A percentile compares a stretch with the other conserved stretches of the same genome.
phyloP scores from a whole-genome alignment of 495 filamentous ascomycete genomes.

The Cercophora samala region DNA sequence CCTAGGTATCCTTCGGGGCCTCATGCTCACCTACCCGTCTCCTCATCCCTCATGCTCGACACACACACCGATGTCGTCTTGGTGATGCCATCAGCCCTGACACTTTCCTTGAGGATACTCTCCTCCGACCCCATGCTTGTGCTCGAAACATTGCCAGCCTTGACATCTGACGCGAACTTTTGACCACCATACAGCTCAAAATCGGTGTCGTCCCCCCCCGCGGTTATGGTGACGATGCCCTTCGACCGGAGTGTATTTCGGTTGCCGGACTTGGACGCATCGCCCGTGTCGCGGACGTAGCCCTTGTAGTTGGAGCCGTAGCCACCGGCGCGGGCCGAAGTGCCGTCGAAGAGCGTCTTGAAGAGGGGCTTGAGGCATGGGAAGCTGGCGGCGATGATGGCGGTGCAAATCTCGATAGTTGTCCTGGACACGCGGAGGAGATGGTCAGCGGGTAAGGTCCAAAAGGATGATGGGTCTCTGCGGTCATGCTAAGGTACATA shows the following conservation, averaged over 20 bases:
- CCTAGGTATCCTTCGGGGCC: too few species aligned
- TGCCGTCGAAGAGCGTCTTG: constrained; percentile 19
- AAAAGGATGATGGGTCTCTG: too few species aligned
- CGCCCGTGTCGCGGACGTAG: constrained; percentile 10
- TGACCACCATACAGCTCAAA: constrained; percentile 16
- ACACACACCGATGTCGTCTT: not conserved
- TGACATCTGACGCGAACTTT: constrained; percentile 11
- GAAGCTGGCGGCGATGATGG: constrained; percentile 23
- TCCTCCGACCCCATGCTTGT: constrained; percentile 15
- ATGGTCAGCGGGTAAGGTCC: not conserved
- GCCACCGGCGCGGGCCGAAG: constrained; percentile 7
- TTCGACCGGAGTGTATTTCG: not conserved
- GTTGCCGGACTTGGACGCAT: not conserved
- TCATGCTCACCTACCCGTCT: not conserved
- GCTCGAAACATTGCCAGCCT: not conserved
- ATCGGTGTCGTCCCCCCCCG: not conserved
- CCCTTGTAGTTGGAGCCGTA: constrained; percentile 17
- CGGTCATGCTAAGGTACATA: too few species aligned
- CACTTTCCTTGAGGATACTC: constrained; percentile 13
- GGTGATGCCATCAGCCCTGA: not conserved
- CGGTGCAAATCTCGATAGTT: constrained; percentile 20
- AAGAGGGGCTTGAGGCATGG: constrained; percentile 23
- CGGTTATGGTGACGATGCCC: not conserved
- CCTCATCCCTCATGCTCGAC: not conserved
- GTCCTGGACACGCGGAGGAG: constrained; percentile 12